Base-by-base conservation (phyloP, 345 rosid genomes). In the Ricinus communis region DNA sequence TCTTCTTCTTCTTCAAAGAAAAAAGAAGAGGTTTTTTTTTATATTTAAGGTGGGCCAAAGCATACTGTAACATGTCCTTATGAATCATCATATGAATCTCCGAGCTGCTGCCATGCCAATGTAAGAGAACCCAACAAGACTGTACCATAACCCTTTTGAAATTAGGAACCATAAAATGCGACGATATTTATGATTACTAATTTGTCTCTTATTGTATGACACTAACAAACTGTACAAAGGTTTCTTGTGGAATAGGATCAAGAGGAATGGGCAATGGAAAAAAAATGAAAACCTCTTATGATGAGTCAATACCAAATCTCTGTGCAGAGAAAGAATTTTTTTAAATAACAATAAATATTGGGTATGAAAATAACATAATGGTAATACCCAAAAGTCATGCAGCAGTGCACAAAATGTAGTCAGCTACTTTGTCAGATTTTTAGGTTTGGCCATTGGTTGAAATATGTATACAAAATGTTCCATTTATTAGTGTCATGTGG, bases 241-340 rank as follows among this genome's bases (percentile, higher is more conserved):
- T 50, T 43, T 21, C 41, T 30, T 57, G 30, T 38, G 8, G 25
- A 51, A 60, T 31, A 21, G 68, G 54, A 56, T 28, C 1, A 19
- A 41, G 56, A 38, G 59, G 70, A 54, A 71, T 74, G 77, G 83
- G 78, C 76, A 64, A 61, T 62, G 19, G 5, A 8, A 24, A 5
- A 24, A 6, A 61, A 24, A 11, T 21, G 16, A 28, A 2, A 33
- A 43, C 5, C 43, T 38, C 43, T 43, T 1, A 8, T 4, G n/a
- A 22, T 47, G 54, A 54, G 72, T 77, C 83, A 46, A 60, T 18
- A 59, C 77, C 77, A 65, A 72, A 79, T 74, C 76, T 73, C 78
- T 76, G 76, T 27, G 47, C 47, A 43, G 11, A 43, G 13, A 43
- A 43, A 43, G 1, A 43, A 33, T 33, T n/a, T n/a, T n/a, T n/a